Evolutionary conservation across 148 eudicot genomes (phyloP).

Genomic region (Rhododendron kiyosumense): DNA sequence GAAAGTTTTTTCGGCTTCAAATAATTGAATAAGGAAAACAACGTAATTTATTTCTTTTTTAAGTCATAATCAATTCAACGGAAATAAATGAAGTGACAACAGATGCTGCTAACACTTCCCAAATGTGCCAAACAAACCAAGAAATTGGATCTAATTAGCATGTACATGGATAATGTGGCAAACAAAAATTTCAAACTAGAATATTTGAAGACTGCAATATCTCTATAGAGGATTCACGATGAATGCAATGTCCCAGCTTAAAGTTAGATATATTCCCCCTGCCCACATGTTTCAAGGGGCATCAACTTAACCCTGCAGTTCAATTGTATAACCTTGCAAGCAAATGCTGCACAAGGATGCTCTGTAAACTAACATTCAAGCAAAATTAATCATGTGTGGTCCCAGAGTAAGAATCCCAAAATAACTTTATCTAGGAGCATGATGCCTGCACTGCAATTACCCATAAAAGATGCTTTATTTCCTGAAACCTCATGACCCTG

Average conservation of each 20-base stretch:
- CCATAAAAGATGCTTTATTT: not conserved
- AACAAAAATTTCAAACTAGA: not conserved
- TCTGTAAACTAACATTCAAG: not conserved
- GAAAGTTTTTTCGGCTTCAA: not conserved
- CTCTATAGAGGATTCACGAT: not conserved
- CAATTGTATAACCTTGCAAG: not conserved
- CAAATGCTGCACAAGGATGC: not conserved
- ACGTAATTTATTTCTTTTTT: not conserved
- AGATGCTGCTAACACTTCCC: not conserved
- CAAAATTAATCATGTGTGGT: not conserved
- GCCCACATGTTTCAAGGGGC: slow-evolving; percentile 1
- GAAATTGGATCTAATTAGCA: not conserved
- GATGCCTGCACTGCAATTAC: not conserved
- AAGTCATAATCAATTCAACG: not conserved
- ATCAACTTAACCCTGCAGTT: not conserved
- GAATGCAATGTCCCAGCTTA: not conserved
- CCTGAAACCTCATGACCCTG: too few relatives aligned
- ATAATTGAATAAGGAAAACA: not conserved
- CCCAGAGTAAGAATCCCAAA: not conserved
- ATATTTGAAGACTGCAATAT: not conserved
- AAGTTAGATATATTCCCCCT: not conserved
- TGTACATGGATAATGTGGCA: not conserved
- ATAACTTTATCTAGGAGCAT: not conserved
- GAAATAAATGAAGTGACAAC: not conserved
- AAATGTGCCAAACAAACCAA: not conserved